Base-by-base conservation (phyloP, 805 yeast species). In the Myxozyma kluyveri region DNA sequence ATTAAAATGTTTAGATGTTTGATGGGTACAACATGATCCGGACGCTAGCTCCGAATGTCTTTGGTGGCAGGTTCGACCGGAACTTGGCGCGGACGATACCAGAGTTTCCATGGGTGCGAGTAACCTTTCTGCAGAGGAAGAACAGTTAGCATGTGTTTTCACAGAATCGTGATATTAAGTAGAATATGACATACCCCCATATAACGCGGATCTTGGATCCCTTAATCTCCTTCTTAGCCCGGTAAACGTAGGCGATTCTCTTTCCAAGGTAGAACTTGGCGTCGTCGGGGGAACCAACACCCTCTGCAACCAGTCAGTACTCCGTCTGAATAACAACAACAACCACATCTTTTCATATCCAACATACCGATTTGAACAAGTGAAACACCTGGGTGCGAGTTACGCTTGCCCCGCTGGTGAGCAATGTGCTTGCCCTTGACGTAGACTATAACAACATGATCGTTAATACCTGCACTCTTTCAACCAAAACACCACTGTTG, bases 1-100 rank as follows among this genome's bases (percentile, higher is more conserved):
- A n/a, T n/a, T n/a, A n/a, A n/a, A n/a, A n/a, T n/a, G 40, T 47
- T 86, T 91, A 91, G 88, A 91, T 93, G 96, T 86, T 90, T 67
- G 98, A 91, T 81, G 99, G 99, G 87, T 91, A 91, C 79, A 91
- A 90, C 96, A 93, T 89, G 82, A 93, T 84, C 84, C 99, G 88
- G 75, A 93, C 98, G 66, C 96, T 85, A 74, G 99, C 97, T 81
- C 99, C 99, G 76, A 93, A 91, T 70, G 98, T 89, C 87, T 91
- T 90, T 69, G 99, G 90, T 77, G 99, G 99, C 74, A 93, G 85
- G 90, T 93, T 93, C 79, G 86, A 83, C 82, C 88, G 90, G 95
- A 93, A 93, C 80, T 84, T 88, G 72, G 99, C 98, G 81, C 99
- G 91, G 69, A 93, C 96, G 67, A 88, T 80, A 80, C 99, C 99